Conservation (phyloP, 192 early-diverging fungal species). For the Helicostylum pulchrum region DNA sequence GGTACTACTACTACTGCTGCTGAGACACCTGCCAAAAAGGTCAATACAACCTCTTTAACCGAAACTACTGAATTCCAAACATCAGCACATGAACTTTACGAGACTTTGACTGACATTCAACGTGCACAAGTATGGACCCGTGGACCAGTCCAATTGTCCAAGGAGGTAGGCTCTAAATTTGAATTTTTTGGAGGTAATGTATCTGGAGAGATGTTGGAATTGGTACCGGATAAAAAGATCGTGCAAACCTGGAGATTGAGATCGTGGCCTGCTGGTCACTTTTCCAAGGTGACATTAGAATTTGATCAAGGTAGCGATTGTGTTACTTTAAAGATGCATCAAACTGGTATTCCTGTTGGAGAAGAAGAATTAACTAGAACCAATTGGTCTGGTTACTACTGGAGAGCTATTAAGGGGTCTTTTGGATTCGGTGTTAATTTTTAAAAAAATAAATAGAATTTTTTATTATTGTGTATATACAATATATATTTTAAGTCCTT, state of each 20-base stretch:
- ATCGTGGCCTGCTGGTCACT: slow-evolving; percentile 84
- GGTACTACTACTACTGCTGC: slow-evolving; percentile 10
- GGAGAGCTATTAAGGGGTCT: slow-evolving; percentile 85
- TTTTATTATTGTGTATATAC: slow-evolving; percentile 4
- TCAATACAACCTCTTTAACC: slow-evolving; percentile 66
- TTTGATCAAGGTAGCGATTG: slow-evolving; percentile 70
- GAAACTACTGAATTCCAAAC: slow-evolving; percentile 82
- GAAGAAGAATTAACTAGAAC: slow-evolving; percentile 77
- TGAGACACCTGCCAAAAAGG: slow-evolving; percentile 25
- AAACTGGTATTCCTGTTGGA: slow-evolving; percentile 83
- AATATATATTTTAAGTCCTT: slow-evolving; percentile 19
- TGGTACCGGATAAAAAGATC: slow-evolving; percentile 75
- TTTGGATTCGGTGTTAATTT: slow-evolving; percentile 60
- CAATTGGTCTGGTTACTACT: slow-evolving; percentile 94
- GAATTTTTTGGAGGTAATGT: slow-evolving; percentile 87
- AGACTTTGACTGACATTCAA: slow-evolving; percentile 69
- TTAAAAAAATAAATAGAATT: slow-evolving; percentile 12
- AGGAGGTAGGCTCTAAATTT: slow-evolving; percentile 57
- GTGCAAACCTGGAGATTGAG: slow-evolving; percentile 83
- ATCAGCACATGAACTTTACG: slow-evolving; percentile 77
- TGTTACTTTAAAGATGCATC: slow-evolving; percentile 69
- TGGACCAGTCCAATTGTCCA: slow-evolving; percentile 41
- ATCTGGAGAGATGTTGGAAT: slow-evolving; percentile 71
- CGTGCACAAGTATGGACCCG: slow-evolving; percentile 83
- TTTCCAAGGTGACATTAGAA: slow-evolving; percentile 73